These are phyloP conservation scores for Graphiopsis chlorocephala DNA, from an alignment of 2,329 filamentous ascomycete genomes.

Conservation along the genomic window DNA sequence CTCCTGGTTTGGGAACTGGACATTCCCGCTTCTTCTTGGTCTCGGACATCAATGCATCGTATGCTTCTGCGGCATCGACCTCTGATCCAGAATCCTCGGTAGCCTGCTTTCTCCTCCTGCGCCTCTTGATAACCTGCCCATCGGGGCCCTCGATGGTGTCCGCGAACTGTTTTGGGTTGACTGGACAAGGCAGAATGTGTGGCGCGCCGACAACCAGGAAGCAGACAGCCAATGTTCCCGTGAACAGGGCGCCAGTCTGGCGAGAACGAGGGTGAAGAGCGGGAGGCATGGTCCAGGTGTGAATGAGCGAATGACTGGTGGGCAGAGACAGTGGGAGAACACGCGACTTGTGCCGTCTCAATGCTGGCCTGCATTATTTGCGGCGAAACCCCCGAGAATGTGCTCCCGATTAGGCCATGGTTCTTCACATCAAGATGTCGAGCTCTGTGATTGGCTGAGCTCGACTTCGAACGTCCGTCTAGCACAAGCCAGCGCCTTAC, in stretches of 20 bases:
- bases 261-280: conserved; percentile 89
- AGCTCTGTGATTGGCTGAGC: background rate
- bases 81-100: conserved; percentile 12
- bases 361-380: conserved; percentile 15
- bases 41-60: conserved; percentile 9
- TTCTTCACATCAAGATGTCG: background rate
- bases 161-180: conserved; percentile 69
- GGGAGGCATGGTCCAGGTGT: conserved; percentile 63
- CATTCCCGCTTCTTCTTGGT: conserved; percentile 64
- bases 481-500: background rate
- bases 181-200: conserved; percentile 87
- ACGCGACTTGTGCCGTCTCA: background rate
- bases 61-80: background rate
- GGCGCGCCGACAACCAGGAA: conserved; percentile 91
- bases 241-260: conserved; percentile 91
- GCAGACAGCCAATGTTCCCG: conserved; percentile 82
- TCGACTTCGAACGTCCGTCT: background rate
- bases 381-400: conserved; percentile 12
- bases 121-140: conserved; percentile 31
- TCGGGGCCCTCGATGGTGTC: conserved; percentile 52
- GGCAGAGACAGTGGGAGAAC: background rate
- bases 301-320: background rate
- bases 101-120: conserved; percentile 42
- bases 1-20: conserved; percentile 85
- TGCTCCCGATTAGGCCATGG: background rate